Base-by-base conservation (phyloP, 1,284 basidiomycete species). In the Cystodermella granulosa region DNA sequence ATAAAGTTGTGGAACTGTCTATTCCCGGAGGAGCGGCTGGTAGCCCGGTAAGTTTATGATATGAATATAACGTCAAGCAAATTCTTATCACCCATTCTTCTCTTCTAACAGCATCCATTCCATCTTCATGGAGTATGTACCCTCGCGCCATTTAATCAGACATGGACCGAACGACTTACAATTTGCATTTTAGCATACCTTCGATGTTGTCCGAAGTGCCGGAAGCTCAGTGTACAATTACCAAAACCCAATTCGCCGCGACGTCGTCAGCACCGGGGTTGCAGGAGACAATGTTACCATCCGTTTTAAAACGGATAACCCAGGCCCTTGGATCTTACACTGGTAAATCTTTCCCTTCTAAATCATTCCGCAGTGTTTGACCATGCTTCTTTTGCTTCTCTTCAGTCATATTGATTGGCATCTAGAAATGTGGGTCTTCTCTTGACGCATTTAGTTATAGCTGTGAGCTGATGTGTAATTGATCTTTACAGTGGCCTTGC, bases 321-420 rank as follows among this genome's bases (percentile, higher is more conserved):
- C 42, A 43, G 35, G 13, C 13, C 13, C 46, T 38, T 48, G 14
- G 34, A 16, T 42, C 23, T 11, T 47, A 11, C 4, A 39, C 18
- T 18, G 37, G 38, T n/a, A n/a, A n/a, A n/a, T 39, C 6, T 38
- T 34, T 21, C 18, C 7, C 5, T 38, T n/a, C n/a, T n/a, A n/a
- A n/a, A n/a, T n/a, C n/a, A n/a, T n/a, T n/a, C n/a, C n/a, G n/a
- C n/a, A n/a, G n/a, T n/a, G n/a, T n/a, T n/a, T n/a, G n/a, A n/a
- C n/a, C n/a, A n/a, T n/a, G n/a, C n/a, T n/a, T n/a, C n/a, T n/a
- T n/a, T n/a, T n/a, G n/a, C n/a, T n/a, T n/a, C n/a, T n/a, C 13
- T 18, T 6, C 17, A 60, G 60, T 50, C 68, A 71, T 48, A 68
- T 70, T 38, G 67, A 70, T 43, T 71, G 66, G 67, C 69, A 71